phyloP scores from a whole-genome alignment of 2,329 filamentous ascomycete species.

The Cladosporium sp. region DNA sequence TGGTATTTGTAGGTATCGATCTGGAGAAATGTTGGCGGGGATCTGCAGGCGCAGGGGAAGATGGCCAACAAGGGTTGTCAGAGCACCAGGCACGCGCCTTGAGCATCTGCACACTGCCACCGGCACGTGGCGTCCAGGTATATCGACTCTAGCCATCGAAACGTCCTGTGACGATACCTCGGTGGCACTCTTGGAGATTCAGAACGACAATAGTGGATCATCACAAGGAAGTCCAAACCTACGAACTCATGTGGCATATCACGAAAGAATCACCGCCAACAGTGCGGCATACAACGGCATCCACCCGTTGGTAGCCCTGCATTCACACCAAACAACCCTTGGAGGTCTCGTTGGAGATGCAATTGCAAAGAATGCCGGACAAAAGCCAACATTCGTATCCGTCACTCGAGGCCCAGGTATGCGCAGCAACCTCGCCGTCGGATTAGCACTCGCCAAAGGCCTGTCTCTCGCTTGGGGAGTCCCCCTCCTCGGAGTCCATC shows the following conservation, averaged over 20 bases:
- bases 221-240: background rate
- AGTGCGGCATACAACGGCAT: conserved; percentile 72
- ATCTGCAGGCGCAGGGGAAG: background rate
- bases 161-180: conserved; percentile 91
- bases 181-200: conserved; percentile 69
- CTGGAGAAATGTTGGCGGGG: too few species aligned
- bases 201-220: background rate
- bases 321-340: conserved; percentile 69
- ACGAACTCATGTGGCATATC: conserved; percentile 52
- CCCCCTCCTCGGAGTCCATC: conserved; percentile 81
- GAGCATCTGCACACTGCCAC: background rate
- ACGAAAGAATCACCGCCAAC: conserved; percentile 76
- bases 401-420: conserved; percentile 91
- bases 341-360: conserved; percentile 55
- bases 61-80: background rate
- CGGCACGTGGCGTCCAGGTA: conserved; percentile 22
- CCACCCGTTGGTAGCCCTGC: conserved; percentile 68
- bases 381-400: conserved; percentile 73
- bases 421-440: conserved; percentile 69
- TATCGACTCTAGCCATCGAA: conserved; percentile 65
- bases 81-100: background rate
- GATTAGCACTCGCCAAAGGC: conserved; percentile 80
- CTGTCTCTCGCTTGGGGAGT: conserved; percentile 77
- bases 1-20: too few species aligned
- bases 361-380: background rate